Base-by-base conservation (phyloP, 2,329 filamentous ascomycete genomes). In the Truncatella angustata region DNA sequence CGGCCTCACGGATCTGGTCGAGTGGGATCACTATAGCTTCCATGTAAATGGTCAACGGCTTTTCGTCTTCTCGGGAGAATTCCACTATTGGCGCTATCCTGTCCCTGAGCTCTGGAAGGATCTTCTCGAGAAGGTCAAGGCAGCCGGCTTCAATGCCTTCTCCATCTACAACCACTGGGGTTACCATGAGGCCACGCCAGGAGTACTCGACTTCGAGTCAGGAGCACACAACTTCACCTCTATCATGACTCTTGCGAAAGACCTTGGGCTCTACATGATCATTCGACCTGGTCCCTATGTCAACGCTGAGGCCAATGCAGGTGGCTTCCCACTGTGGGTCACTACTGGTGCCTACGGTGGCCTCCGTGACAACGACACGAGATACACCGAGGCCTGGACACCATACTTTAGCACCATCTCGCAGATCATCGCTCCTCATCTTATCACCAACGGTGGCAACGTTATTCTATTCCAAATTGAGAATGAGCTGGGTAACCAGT, bases 221-320 rank as follows among this genome's bases (percentile, higher is more conserved):
- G 78, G 75, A 3, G 76, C 78, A 3, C 80, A 78, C 53, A 72
- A 83, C 57, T 77, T 82, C 53, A 75, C 73, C 4, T 66, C 69
- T 7, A 72, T 83, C 36, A 74, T 80, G 48, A 74, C 78, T 24
- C 69, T 81, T 23, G 79, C 80, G 3, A 74, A 80, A 56, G 71
- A 79, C 35, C 66, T 81, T 21, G 80, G 79, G 2, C 66, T 82
- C 35, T 82, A 81, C 56, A 73, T 81, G 35, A 75, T 83, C 24
- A 73, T 77, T 1, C 72, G 82, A 0, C 80, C 82, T 0, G 82
- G 83, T 0, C 82, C 82, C 0, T 87, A 86, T 52, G 76, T 84
- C 52, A 87, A 86, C 55, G 84, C 82, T 1, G 84, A 86, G 61
- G 74, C 81, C 3, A 84, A 79, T 55, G 81, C 78, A 1, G 84